Evolutionary conservation across 2,329 filamentous ascomycete genomes (phyloP).

Genomic region (Zasmidium angulare): DNA sequence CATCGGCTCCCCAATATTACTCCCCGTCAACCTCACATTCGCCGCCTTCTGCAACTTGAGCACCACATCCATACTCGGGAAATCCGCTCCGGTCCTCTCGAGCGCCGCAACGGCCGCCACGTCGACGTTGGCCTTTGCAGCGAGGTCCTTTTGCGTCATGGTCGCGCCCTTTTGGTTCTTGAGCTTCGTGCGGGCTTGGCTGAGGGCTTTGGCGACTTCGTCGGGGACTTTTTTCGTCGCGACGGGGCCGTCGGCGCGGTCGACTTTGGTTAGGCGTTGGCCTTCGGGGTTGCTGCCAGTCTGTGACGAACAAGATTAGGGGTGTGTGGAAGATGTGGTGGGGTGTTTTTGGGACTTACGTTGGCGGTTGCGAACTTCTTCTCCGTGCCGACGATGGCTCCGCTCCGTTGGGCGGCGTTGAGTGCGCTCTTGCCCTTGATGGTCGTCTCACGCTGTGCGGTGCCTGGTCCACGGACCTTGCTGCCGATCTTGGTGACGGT

Average conservation of each 20-base stretch:
- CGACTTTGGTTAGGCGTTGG: slow-evolving; percentile 95
- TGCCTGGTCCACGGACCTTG: slow-evolving; percentile 71
- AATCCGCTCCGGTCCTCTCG: slow-evolving; percentile 73
- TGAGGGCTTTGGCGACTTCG: slow-evolving; percentile 79
- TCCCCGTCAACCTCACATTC: slow-evolving; percentile 38
- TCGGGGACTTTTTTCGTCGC: slow-evolving; percentile 90
- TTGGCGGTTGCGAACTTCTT: slow-evolving; percentile 87
- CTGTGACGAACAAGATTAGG: too few relatives aligned
- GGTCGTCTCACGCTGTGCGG: slow-evolving; percentile 75
- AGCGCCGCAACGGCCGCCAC: slow-evolving; percentile 77
- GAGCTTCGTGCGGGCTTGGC: slow-evolving; percentile 72
- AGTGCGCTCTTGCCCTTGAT: slow-evolving; percentile 79
- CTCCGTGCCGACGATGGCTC: slow-evolving; percentile 76
- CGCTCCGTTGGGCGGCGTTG: slow-evolving; percentile 84
- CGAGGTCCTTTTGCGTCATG: slow-evolving; percentile 88
- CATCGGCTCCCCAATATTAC: slow-evolving; percentile 72
- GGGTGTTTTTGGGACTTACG: too few relatives aligned
- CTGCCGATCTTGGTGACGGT: slow-evolving; percentile 88
- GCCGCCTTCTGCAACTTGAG: slow-evolving; percentile 70
- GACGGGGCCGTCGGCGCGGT: slow-evolving; percentile 94
- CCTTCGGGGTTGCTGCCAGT: slow-evolving; percentile 69
- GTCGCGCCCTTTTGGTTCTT: slow-evolving; percentile 69
- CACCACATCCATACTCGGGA: slow-evolving; percentile 86
- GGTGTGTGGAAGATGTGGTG: background rate
- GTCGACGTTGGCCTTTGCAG: slow-evolving; percentile 86